Percentiles rank a stretch among this genome's conserved stretches.
phyloP scores from a whole-genome alignment of 257 asterid species.

The Ilex asprella region DNA sequence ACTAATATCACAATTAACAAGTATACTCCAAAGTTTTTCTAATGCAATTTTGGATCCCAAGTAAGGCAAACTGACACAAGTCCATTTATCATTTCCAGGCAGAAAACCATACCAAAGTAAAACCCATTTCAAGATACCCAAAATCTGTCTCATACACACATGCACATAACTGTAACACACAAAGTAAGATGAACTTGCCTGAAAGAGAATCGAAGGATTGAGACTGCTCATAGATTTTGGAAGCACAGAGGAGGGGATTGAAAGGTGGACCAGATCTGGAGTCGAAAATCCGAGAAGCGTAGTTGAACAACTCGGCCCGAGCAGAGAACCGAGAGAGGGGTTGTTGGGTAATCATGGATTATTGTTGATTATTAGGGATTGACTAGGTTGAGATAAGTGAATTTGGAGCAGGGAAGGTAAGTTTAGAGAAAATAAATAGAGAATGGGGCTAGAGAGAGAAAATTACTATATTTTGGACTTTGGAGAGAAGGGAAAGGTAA shows the following conservation, averaged over 20 bases:
- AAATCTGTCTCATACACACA: background rate
- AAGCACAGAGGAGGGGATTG: slow-evolving; percentile 14
- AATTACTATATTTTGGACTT: too few species aligned
- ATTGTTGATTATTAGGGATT: too few species aligned
- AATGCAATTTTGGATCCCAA: too few species aligned
- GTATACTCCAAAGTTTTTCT: too few species aligned
- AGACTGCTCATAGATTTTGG: background rate
- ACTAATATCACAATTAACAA: too few species aligned
- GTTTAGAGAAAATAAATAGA: too few species aligned
- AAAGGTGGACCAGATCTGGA: slow-evolving; percentile 16
- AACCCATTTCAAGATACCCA: background rate
- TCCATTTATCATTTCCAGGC: background rate
- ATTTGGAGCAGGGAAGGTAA: too few species aligned
- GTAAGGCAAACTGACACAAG: background rate
- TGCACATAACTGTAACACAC: background rate
- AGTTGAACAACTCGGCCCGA: slow-evolving; percentile 20
- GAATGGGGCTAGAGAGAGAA: too few species aligned
- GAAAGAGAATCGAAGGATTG: slow-evolving; percentile 10
- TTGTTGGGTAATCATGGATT: background rate
- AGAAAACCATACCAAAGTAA: background rate
- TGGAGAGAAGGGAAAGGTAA: too few species aligned
- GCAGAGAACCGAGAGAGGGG: slow-evolving; percentile 6
- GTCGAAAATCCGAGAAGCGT: slow-evolving; percentile 19
- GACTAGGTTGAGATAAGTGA: too few species aligned
- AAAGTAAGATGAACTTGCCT: slow-evolving; percentile 22